Conservation (phyloP, 1,284 basidiomycete genomes). For the Fomitiporia mediterranea region DNA sequence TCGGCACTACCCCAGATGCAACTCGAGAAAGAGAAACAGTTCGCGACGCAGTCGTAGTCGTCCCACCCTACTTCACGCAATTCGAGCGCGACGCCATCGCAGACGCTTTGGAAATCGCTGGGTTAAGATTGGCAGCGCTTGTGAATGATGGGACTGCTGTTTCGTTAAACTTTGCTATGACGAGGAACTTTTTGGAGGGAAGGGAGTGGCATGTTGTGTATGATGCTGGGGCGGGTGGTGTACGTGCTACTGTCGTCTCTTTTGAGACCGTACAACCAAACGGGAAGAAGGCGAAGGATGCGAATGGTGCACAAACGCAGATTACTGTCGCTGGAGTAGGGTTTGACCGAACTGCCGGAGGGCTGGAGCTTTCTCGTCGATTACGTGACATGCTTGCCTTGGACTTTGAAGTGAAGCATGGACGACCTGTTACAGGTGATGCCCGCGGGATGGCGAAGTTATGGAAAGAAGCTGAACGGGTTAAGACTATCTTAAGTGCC, state of each 20-base stretch:
- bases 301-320: conserved; percentile 72
- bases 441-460: conserved; percentile 88
- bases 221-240: conserved; percentile 88
- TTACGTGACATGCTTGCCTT: conserved; percentile 79
- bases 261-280: conserved; percentile 57
- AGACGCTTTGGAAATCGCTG: conserved; percentile 89
- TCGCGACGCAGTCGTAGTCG: conserved; percentile 78
- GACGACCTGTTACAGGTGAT: conserved; percentile 64
- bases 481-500: conserved; percentile 92
- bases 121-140: conserved; percentile 77
- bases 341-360: conserved; percentile 75
- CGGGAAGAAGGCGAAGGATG: conserved; percentile 46
- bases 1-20: conserved; percentile 46
- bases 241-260: conserved; percentile 82
- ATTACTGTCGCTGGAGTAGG: conserved; percentile 78
- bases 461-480: conserved; percentile 87
- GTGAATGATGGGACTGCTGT: conserved; percentile 93
- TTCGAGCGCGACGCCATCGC: conserved; percentile 84
- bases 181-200: conserved; percentile 71
- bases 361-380: conserved; percentile 80
- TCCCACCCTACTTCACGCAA: conserved; percentile 85
- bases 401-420: conserved; percentile 69
- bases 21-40: conserved; percentile 67
- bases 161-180: conserved; percentile 96
- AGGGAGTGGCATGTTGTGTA: conserved; percentile 91